Conservation (phyloP, 148 eudicot species). For the Rhododendron ovatum region DNA sequence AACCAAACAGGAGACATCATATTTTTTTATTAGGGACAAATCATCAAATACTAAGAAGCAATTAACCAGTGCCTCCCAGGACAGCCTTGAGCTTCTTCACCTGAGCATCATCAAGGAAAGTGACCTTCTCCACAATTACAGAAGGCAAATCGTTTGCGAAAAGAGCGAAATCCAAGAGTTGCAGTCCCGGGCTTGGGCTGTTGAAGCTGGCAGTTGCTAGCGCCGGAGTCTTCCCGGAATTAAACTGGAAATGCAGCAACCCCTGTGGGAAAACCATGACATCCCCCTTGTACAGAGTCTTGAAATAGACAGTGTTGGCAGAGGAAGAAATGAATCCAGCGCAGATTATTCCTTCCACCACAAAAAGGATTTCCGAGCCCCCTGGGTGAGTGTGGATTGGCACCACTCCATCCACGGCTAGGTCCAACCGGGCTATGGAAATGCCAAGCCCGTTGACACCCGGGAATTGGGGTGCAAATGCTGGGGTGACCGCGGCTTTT, state of each 20-base stretch:
- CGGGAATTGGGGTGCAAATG: constrained; percentile 56
- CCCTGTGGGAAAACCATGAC: constrained; percentile 81
- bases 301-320: constrained; percentile 44
- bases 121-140: constrained; percentile 36
- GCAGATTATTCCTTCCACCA: constrained; percentile 46
- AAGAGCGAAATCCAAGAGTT: constrained; percentile 58
- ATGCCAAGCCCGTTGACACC: constrained; percentile 73
- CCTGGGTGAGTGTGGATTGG: constrained; percentile 89
- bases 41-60: background rate
- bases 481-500: constrained; percentile 71
- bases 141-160: constrained; percentile 58
- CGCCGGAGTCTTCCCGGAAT: constrained; percentile 40
- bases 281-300: constrained; percentile 56
- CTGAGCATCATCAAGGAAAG: constrained; percentile 54
- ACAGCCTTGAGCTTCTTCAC: constrained; percentile 80
- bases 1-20: background rate
- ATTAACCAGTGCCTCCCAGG: constrained; percentile 59
- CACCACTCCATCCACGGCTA: constrained; percentile 62
- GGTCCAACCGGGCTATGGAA: constrained; percentile 63
- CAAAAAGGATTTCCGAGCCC: constrained; percentile 46
- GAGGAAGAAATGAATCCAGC: constrained; percentile 67
- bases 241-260: constrained; percentile 65
- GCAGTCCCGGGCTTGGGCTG: constrained; percentile 68
- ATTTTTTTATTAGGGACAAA: background rate
- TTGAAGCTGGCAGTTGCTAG: constrained; percentile 49